phyloP scores from a whole-genome alignment of 306 rosid species.

The Gynostemma pentaphyllum region DNA sequence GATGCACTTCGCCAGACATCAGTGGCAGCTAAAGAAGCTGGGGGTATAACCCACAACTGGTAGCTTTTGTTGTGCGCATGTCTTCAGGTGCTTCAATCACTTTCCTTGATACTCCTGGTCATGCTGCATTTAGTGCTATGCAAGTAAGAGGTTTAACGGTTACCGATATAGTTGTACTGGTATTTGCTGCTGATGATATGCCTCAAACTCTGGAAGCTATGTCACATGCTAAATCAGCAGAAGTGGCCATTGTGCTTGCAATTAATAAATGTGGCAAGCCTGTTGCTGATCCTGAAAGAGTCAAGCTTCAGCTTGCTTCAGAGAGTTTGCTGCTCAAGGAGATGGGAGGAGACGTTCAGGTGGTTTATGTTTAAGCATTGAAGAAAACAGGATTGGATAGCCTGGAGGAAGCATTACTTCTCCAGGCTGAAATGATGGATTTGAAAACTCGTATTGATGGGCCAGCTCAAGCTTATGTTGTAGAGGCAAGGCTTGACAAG shows the following conservation, averaged over 20 bases:
- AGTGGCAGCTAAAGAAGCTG: conserved; percentile 91
- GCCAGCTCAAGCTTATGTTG: conserved; percentile 97
- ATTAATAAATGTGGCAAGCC: conserved; percentile 96
- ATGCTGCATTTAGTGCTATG: conserved; percentile 99
- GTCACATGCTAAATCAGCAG: conserved; percentile 84
- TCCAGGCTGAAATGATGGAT: conserved; percentile 95
- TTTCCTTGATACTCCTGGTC: conserved; percentile 96
- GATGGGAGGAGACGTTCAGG: conserved; percentile 96
- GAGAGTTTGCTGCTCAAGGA: conserved; percentile 90
- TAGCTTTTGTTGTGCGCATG: conserved; percentile 91
- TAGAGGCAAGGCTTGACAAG: conserved; percentile 92
- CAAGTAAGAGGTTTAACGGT: conserved; percentile 93
- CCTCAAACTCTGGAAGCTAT: conserved; percentile 96
- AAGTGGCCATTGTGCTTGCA: conserved; percentile 85
- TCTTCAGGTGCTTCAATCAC: conserved; percentile 83
- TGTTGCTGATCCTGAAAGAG: conserved; percentile 84
- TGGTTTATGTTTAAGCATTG: conserved; percentile 70
- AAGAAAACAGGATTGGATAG: conserved; percentile 71
- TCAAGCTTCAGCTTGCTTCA: conserved; percentile 80
- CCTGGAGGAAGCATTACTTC: conserved; percentile 76
- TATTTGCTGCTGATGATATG: conserved; percentile 98
- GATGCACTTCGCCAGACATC: conserved; percentile 92
- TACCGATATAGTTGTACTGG: conserved; percentile 83
- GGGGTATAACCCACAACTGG: conserved; percentile 96
- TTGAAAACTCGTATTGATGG: conserved; percentile 88